phyloP scores from a whole-genome alignment of 2,329 filamentous ascomycete genomes.

The Epichloe glyceriae region DNA sequence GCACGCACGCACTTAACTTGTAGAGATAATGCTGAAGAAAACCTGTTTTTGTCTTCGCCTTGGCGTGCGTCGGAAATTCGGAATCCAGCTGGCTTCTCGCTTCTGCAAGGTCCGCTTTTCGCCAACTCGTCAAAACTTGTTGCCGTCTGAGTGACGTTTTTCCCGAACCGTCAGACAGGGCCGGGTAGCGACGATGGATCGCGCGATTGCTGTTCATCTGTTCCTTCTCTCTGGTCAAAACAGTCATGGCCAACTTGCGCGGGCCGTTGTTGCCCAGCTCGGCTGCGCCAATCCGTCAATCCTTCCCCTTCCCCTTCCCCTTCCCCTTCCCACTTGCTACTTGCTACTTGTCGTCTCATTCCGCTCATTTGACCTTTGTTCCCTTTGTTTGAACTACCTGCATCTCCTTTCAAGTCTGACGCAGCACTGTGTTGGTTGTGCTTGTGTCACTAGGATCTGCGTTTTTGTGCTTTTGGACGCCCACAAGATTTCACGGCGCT shows the following conservation, averaged over 20 bases:
- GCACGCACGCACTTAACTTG: too few species aligned
- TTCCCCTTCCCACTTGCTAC: not conserved
- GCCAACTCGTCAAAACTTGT: not conserved
- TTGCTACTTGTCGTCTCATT: not conserved
- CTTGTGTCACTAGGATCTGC: not conserved
- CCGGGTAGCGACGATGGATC: not conserved
- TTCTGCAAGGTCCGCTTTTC: not conserved
- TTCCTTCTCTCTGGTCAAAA: not conserved
- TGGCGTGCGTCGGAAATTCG: too few species aligned
- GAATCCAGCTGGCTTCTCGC: not conserved
- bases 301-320: not conserved
- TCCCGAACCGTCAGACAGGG: not conserved
- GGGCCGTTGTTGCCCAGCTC: not conserved
- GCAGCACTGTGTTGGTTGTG: not conserved
- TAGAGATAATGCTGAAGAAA: too few species aligned
- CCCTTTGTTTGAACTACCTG: not conserved
- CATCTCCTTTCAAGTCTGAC: not conserved
- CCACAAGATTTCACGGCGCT: not conserved
- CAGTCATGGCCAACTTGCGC: not conserved
- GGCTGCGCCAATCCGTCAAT: not conserved
- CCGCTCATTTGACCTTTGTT: not conserved
- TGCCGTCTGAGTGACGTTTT: not conserved
- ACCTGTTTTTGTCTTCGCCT: too few species aligned
- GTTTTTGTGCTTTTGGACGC: conserved; percentile 3
- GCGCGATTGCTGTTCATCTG: not conserved